Percentiles rank a stretch among this genome's conserved stretches.
Conservation (phyloP, 2,329 filamentous ascomycete genomes). For the Ophiocordyceps robertsii region DNA sequence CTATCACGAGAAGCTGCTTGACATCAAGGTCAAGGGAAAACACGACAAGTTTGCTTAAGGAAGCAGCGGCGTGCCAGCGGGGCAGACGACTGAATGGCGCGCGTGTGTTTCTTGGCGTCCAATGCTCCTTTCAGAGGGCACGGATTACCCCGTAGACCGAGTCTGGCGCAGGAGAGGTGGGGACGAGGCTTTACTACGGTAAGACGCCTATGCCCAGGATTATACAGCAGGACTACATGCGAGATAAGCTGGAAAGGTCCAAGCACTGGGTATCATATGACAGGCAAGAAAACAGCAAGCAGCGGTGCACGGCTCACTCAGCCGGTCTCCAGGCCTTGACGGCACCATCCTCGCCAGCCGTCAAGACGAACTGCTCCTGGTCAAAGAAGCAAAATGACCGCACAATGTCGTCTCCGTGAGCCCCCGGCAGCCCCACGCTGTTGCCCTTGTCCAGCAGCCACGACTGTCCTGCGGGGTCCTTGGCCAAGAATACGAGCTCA, state of each 20-base stretch:
- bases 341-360: conserved; percentile 43
- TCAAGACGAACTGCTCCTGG: conserved; percentile 43
- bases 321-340: conserved; percentile 40
- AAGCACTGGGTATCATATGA: not conserved
- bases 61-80: too few species aligned
- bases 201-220: too few species aligned
- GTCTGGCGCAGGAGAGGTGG: too few species aligned
- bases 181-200: too few species aligned
- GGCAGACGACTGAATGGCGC: too few species aligned
- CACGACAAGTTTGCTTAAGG: conserved; percentile 61
- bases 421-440: conserved; percentile 46
- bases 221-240: too few species aligned
- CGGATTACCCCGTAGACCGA: too few species aligned
- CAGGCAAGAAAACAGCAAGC: not conserved
- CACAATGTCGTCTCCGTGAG: conserved; percentile 51
- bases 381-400: conserved; percentile 52
- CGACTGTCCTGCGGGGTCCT: conserved; percentile 19
- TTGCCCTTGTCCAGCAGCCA: conserved; percentile 44
- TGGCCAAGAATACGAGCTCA: conserved; percentile 45
- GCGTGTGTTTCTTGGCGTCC: too few species aligned
- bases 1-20: conserved; percentile 75
- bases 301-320: not conserved
- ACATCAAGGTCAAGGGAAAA: conserved; percentile 83
- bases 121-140: too few species aligned
- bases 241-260: not conserved